phyloP scores from a whole-genome alignment of 805 yeast genomes.

The Peterozyma xylosa region DNA sequence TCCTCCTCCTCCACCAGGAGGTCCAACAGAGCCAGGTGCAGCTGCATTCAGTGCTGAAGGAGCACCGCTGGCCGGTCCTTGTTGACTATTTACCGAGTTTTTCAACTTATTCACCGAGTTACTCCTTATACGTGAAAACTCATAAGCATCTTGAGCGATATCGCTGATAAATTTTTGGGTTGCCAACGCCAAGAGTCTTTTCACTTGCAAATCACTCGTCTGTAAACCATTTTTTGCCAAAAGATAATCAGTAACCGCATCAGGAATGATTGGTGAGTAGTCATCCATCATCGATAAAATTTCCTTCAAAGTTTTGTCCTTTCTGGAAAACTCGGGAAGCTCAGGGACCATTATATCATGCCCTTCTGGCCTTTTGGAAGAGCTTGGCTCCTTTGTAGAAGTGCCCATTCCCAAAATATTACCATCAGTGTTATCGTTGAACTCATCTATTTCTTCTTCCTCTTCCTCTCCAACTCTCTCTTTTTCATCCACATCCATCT shows the following conservation, averaged over 20 bases:
- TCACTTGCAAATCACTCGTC: slow-evolving; percentile 68
- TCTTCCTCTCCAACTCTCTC: slow-evolving; percentile 3
- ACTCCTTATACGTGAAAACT: slow-evolving; percentile 82
- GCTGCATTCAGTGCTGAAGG: slow-evolving; percentile 2
- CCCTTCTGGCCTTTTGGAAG: not conserved
- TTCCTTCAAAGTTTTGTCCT: slow-evolving; percentile 78
- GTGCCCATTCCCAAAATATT: not conserved
- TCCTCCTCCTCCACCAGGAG: slow-evolving; percentile 7
- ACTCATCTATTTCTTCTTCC: slow-evolving; percentile 8
- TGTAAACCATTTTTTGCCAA: slow-evolving; percentile 79
- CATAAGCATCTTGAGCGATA: slow-evolving; percentile 94
- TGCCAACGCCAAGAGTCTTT: slow-evolving; percentile 83
- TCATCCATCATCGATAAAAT: slow-evolving; percentile 86
- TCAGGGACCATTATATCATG: slow-evolving; percentile 30
- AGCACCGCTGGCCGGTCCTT: slow-evolving; percentile 16
- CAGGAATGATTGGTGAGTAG: slow-evolving; percentile 93
- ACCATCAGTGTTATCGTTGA: slow-evolving; percentile 4
- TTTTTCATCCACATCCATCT: not conserved
- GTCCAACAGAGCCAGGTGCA: slow-evolving; percentile 4
- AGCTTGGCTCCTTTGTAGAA: not conserved
- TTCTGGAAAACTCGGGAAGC: slow-evolving; percentile 62
- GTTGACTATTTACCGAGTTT: slow-evolving; percentile 63
- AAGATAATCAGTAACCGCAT: slow-evolving; percentile 91
- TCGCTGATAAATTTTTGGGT: slow-evolving; percentile 94
- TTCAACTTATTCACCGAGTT: slow-evolving; percentile 80